Base-by-base conservation (phyloP, 805 yeast genomes). In the Clavispora vitiphila region DNA sequence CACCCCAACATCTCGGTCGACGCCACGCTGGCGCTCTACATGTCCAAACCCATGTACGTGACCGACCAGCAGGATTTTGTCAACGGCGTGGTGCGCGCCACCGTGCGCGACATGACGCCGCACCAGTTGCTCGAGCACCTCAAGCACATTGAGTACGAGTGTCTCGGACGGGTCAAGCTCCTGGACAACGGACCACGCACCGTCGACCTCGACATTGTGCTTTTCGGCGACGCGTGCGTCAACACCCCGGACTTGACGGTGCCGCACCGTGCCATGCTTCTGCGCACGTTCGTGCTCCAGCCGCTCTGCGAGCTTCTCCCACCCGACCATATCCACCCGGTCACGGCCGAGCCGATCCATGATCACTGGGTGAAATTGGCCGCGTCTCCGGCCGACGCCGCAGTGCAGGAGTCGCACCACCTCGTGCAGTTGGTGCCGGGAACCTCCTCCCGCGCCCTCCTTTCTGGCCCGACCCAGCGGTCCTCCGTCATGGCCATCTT, bases 31-130 rank as follows among this genome's bases (percentile, higher is more conserved):
- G 78, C 95, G 0, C 64, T 91, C 41, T 93, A 87, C 60, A 80
- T 83, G 44, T 86, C 96, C 16, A 86, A 83, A 53, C 98, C 99
- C 30, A 91, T 93, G 98, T 93, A 89, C 61, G 79, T 74, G 48
- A 61, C 73, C 26, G 86, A 88, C 42, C 99, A 93, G 63, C 74
- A 79, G 2, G 81, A 80, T 53, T 93, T 93, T 56, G 66, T 81
- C 52, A 93, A 93, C 60, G 98, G 97, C 2, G 95, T 81, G 3
- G 56, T 87, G 12, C 77, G 82, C 48, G 68, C 85, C 12, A 44
- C 62, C n/a, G 90, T 96, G 0, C 49, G 49, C 0, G 67, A 82
- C 15, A 49, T 69, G 3, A 45, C 61, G 4, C 98, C 99, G 1
- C 68, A 71, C 25, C 81, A 78, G 1, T 64, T 93, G 12, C 65